Evolutionary conservation across 192 early-diverging fungal species (phyloP).

Genomic region (Coemansia sp.): DNA sequence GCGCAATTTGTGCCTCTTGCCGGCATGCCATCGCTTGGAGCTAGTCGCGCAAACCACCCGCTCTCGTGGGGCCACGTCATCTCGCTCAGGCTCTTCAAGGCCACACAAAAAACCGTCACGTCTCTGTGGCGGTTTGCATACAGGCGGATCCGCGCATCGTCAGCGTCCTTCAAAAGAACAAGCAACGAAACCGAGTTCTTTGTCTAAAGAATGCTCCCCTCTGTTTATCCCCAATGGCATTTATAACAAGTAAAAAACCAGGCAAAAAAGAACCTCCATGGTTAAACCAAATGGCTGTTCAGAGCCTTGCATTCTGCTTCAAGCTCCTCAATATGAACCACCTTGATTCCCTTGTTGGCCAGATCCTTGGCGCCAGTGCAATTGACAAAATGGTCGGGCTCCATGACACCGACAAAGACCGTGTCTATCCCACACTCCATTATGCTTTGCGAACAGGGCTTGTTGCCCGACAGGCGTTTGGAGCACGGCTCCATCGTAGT

Average conservation of each 20-base stretch:
- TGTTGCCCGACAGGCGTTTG: slow-evolving; percentile 80
- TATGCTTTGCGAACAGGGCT: slow-evolving; percentile 72
- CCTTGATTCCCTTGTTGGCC: slow-evolving; percentile 65
- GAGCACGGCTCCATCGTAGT: slow-evolving; percentile 99
- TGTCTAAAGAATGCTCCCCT: too few relatives aligned
- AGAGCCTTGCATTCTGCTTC: slow-evolving; percentile 72
- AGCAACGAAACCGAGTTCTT: not conserved
- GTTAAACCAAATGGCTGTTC: slow-evolving; percentile 60
- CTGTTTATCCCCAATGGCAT: too few relatives aligned
- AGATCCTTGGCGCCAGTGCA: slow-evolving; percentile 78
- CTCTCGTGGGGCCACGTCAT: not conserved
- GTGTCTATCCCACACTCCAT: slow-evolving; percentile 60
- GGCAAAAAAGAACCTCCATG: not conserved
- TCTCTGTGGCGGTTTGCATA: not conserved
- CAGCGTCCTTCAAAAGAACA: not conserved
- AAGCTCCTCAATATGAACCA: slow-evolving; percentile 70
- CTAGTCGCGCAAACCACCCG: not conserved
- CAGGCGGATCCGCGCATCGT: slow-evolving; percentile 3
- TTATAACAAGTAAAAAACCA: not conserved
- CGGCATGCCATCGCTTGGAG: not conserved
- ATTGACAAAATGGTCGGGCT: slow-evolving; percentile 85
- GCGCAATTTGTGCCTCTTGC: not conserved
- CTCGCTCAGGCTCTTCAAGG: not conserved
- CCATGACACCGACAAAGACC: slow-evolving; percentile 83
- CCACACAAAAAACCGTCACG: slow-evolving; percentile 1